Conservation (phyloP, 2,329 filamentous ascomycete species). For the Westerdykella aurantiaca region DNA sequence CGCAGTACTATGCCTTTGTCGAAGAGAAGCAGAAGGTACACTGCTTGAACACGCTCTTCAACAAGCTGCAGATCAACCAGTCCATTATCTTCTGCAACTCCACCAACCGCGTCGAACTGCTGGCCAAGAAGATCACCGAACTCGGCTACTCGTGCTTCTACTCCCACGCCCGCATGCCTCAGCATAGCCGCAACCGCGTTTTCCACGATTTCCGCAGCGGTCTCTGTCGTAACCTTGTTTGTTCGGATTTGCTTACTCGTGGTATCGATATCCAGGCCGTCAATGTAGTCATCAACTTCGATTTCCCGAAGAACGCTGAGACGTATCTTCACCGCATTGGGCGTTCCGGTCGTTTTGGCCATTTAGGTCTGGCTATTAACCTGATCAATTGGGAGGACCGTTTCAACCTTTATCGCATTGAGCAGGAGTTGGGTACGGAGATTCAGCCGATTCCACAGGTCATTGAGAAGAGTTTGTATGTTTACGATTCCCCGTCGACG, state of each 20-base stretch:
- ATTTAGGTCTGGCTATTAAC: constrained; percentile 96
- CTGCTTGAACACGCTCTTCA: constrained; percentile 97
- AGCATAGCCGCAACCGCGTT: constrained; percentile 93
- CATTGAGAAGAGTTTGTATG: constrained; percentile 97
- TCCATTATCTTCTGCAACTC: constrained; percentile 99
- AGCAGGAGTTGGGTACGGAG: constrained; percentile 93
- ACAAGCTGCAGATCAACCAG: constrained; percentile 98
- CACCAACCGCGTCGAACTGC: constrained; percentile 92
- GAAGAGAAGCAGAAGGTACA: constrained; percentile 99
- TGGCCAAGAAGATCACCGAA: constrained; percentile 99
- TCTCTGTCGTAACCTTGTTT: constrained; percentile 95
- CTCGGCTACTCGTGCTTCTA: constrained; percentile 99
- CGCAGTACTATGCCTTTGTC: constrained; percentile 98
- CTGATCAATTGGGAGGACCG: constrained; percentile 99
- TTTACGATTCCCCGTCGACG: constrained; percentile 92
- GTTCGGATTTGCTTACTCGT: constrained; percentile 92
- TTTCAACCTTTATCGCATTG: constrained; percentile 98
- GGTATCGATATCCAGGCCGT: constrained; percentile 99
- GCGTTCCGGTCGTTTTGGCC: constrained; percentile 93
- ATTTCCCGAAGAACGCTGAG: constrained; percentile 98
- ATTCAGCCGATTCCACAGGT: constrained; percentile 91
- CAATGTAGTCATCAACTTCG: constrained; percentile 99
- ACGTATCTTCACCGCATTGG: constrained; percentile 98
- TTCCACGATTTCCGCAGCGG: constrained; percentile 99
- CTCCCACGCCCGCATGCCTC: constrained; percentile 96